Percentiles rank a stretch among this genome's conserved stretches.
phyloP scores from a whole-genome alignment of 805 yeast genomes.

The Blastobotrys muscicola region DNA sequence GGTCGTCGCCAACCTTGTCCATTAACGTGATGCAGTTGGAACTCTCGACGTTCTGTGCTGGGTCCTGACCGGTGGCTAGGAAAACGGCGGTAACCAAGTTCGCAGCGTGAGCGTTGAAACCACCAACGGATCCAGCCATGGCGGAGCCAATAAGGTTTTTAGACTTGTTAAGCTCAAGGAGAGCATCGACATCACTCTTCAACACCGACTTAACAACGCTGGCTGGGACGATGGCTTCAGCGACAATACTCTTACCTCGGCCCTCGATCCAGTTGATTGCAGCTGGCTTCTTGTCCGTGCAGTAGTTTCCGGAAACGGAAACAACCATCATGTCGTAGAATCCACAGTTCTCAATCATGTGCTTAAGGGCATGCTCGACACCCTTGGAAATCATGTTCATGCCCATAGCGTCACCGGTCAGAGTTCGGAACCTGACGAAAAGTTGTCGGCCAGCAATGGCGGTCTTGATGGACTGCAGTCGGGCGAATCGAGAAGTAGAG shows the following conservation, averaged over 20 bases:
- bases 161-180: constrained; percentile 79
- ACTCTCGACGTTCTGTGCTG: constrained; percentile 98
- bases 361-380: constrained; percentile 76
- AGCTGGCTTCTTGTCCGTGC: constrained; percentile 96
- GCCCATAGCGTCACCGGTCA: constrained; percentile 99
- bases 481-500: constrained; percentile 95
- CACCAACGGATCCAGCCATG: constrained; percentile 97
- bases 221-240: constrained; percentile 85
- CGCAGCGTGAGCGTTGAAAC: constrained; percentile 97
- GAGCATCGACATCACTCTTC: constrained; percentile 85
- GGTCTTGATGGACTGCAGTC: constrained; percentile 81
- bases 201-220: constrained; percentile 71
- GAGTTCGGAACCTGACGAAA: constrained; percentile 90
- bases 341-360: constrained; percentile 81
- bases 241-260: constrained; percentile 95
- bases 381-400: constrained; percentile 99
- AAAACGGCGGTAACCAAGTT: constrained; percentile 90
- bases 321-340: constrained; percentile 90
- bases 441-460: constrained; percentile 89
- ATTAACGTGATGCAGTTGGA: constrained; percentile 95
- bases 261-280: constrained; percentile 99
- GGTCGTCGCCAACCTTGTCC: constrained; percentile 58
- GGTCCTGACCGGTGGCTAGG: constrained; percentile 97
- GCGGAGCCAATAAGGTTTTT: constrained; percentile 95
- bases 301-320: constrained; percentile 93